A percentile compares a stretch with the other conserved stretches of the same genome.
Conservation (phyloP, 768 basidiomycete species). For the Paxillus involutus region DNA sequence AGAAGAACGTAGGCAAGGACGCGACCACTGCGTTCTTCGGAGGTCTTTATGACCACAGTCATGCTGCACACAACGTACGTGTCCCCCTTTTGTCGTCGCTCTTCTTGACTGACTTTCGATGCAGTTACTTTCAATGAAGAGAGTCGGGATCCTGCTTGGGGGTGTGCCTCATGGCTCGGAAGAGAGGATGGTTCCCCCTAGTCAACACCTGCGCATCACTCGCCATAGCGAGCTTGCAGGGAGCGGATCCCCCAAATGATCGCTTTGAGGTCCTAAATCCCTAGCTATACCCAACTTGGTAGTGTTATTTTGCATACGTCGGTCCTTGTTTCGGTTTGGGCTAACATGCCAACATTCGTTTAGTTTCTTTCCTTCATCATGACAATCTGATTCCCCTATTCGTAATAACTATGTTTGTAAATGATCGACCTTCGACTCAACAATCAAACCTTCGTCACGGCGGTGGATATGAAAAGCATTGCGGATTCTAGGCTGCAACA, state of each 20-base stretch:
- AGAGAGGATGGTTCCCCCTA: too few species aligned
- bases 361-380: too few species aligned
- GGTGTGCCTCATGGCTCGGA: too few species aligned
- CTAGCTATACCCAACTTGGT: neutral
- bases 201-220: too few species aligned
- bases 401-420: neutral
- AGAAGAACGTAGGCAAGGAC: slow-evolving; percentile 84
- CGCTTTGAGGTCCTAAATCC: neutral
- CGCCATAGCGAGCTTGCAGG: slow-evolving; percentile 46
- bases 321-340: too few species aligned
- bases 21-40: slow-evolving; percentile 92
- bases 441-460: too few species aligned
- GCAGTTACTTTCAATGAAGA: slow-evolving; percentile 36
- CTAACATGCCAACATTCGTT: neutral
- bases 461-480: too few species aligned
- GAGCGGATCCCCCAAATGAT: slow-evolving; percentile 29
- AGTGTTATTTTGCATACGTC: neutral
- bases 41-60: too few species aligned
- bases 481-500: too few species aligned
- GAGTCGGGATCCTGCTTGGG: too few species aligned
- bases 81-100: neutral
- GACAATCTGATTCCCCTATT: neutral
- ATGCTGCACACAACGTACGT: too few species aligned
- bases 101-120: neutral
- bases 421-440: too few species aligned